A percentile compares a stretch with the other conserved stretches of the same genome.
Evolutionary conservation across 352 stramenopile species (phyloP).

Genomic region (Globisporangium middletonii): DNA sequence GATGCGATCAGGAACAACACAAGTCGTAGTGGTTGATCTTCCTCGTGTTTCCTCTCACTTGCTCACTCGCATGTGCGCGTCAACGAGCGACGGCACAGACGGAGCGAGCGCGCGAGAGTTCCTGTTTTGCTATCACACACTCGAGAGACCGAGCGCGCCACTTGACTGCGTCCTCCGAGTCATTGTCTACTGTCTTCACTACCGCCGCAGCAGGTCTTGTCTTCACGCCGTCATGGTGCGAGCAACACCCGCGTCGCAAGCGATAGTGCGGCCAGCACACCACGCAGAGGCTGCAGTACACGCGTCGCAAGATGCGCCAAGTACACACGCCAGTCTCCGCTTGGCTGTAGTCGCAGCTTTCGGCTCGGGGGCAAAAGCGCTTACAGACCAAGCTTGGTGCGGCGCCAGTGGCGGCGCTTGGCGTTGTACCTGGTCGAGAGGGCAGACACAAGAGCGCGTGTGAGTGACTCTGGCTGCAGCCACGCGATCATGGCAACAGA

Average conservation of each 20-base stretch:
- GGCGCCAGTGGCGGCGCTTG: conserved; percentile 99
- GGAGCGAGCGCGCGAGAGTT: neutral
- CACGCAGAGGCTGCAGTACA: neutral
- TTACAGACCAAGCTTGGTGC: conserved; percentile 99
- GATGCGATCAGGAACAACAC: neutral
- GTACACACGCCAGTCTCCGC: neutral
- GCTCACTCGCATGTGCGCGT: neutral
- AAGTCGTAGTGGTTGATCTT: neutral
- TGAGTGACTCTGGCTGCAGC: neutral
- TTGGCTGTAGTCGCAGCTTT: conserved; percentile 7
- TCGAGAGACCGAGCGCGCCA: neutral
- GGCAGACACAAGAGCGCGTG: neutral
- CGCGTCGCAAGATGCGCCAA: neutral
- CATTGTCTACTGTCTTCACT: neutral
- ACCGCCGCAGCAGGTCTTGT: neutral
- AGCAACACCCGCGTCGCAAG: neutral
- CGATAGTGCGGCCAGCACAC: too few relatives aligned
- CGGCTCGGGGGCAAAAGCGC: conserved; percentile 17
- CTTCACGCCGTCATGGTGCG: neutral
- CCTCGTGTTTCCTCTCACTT: neutral
- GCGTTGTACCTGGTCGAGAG: conserved; percentile 93
- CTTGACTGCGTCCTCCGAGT: neutral
- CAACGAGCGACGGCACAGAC: neutral
- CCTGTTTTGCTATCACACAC: conserved; percentile 1
- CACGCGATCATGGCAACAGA: neutral